Evolutionary conservation across 805 yeast species (phyloP).

Genomic region (Candida nanaspora): DNA sequence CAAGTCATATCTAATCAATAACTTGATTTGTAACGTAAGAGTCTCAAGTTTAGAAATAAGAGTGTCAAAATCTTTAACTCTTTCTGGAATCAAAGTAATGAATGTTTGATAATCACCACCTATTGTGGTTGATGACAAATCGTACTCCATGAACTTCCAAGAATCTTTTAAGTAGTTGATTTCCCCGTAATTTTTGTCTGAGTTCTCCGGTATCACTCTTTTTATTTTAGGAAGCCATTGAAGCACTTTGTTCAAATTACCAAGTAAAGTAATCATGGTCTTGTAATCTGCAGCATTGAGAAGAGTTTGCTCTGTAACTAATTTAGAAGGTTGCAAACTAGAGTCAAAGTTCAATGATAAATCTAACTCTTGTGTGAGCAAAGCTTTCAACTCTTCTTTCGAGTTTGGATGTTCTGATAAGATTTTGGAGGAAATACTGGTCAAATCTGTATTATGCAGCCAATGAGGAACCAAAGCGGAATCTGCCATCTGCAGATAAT

Average conservation of each 20-base stretch:
- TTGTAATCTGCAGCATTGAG: conserved; percentile 46
- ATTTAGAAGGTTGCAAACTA: conserved; percentile 6
- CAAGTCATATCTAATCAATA: conserved; percentile 51
- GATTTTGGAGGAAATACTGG: conserved; percentile 23
- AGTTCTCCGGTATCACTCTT: conserved; percentile 24
- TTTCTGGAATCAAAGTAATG: conserved; percentile 21
- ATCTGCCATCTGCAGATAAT: conserved; percentile 4
- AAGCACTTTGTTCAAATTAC: conserved; percentile 49
- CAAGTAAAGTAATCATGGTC: conserved; percentile 43
- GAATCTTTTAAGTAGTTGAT: conserved; percentile 19
- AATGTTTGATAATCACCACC: conserved; percentile 4
- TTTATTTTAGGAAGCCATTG: conserved; percentile 53
- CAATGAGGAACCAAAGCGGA: conserved; percentile 21
- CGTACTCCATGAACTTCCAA: conserved; percentile 21
- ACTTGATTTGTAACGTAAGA: conserved; percentile 31
- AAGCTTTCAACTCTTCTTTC: background rate
- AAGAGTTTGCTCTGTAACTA: conserved; percentile 38
- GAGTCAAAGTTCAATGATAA: background rate
- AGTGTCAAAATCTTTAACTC: conserved; percentile 29
- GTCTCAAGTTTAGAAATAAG: conserved; percentile 26
- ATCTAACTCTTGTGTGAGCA: background rate
- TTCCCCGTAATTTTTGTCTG: conserved; percentile 5
- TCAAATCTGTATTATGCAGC: conserved; percentile 27
- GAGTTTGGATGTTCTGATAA: conserved; percentile 15
- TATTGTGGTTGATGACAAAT: background rate